These are phyloP conservation scores for Saccharomyces eubayanus DNA, from an alignment of 805 yeast species.

Conservation along the genomic window DNA sequence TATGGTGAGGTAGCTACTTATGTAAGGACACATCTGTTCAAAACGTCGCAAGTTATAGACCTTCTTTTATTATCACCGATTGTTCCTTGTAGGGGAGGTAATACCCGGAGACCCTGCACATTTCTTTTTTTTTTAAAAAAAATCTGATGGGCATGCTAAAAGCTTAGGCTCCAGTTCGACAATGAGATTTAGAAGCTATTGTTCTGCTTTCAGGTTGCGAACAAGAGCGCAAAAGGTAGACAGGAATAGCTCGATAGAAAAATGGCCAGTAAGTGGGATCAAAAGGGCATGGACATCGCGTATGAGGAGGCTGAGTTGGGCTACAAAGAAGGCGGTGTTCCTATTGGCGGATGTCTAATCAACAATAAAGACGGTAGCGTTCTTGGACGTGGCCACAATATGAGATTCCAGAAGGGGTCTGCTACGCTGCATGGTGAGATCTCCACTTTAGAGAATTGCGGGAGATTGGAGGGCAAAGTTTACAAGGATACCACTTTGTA, in stretches of 20 bases:
- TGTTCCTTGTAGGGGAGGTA: background rate
- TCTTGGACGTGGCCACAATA: slow-evolving; percentile 83
- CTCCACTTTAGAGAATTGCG: slow-evolving; percentile 81
- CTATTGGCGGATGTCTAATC: slow-evolving; percentile 47
- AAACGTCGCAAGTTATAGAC: background rate
- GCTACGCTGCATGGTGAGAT: slow-evolving; percentile 91
- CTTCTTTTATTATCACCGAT: background rate
- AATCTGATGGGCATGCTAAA: too few relatives aligned
- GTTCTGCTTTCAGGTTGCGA: background rate
- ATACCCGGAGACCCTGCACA: background rate
- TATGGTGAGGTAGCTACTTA: too few relatives aligned
- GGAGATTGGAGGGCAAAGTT: slow-evolving; percentile 69
- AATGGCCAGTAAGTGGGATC: slow-evolving; percentile 43
- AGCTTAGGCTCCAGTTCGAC: background rate
- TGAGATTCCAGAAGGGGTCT: slow-evolving; percentile 77
- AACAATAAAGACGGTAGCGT: slow-evolving; percentile 60
- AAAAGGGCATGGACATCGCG: slow-evolving; percentile 59
- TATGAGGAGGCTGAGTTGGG: slow-evolving; percentile 62
- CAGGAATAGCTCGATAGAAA: background rate
- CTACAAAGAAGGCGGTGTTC: slow-evolving; percentile 81
- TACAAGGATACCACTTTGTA: slow-evolving; percentile 85
- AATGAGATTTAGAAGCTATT: background rate
- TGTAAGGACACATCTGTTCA: too few relatives aligned
- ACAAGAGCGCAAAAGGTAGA: background rate
- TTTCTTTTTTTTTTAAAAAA: background rate